phyloP scores from a whole-genome alignment of 176 grass and related monocot genomes.

The Themeda triandra region DNA sequence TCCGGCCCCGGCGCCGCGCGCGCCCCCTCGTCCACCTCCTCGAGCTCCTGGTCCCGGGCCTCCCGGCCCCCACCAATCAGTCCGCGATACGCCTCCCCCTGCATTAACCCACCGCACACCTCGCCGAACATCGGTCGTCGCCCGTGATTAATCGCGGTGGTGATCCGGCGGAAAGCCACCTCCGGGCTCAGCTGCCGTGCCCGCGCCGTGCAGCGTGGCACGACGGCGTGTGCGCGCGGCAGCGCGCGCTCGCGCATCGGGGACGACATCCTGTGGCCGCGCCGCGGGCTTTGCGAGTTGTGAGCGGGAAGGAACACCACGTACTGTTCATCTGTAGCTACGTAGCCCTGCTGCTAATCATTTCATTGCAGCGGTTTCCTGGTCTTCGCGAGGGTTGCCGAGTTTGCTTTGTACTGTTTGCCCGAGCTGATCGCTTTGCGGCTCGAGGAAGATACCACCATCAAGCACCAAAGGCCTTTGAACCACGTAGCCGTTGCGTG shows the following conservation, averaged over 20 bases:
- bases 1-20: conserved; percentile 6
- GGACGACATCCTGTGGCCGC: not conserved
- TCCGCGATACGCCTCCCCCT: not conserved
- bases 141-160: conserved; percentile 32
- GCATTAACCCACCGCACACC: not conserved
- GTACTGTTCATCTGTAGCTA: not conserved
- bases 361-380: not conserved
- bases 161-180: conserved; percentile 29
- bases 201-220: not conserved
- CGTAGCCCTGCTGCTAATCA: not conserved
- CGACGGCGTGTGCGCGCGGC: not conserved
- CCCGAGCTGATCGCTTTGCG: not conserved
- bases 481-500: conserved; percentile 19
- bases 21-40: not conserved
- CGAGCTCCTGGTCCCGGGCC: not conserved
- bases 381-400: not conserved
- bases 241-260: no score
- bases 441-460: not conserved
- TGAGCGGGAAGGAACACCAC: no score
- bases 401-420: conserved; percentile 9
- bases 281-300: not conserved
- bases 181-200: not conserved
- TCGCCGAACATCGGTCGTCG: not conserved
- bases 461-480: no score
- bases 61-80: not conserved